Conservation (phyloP, 768 basidiomycete species). For the Mycena vitilis region DNA sequence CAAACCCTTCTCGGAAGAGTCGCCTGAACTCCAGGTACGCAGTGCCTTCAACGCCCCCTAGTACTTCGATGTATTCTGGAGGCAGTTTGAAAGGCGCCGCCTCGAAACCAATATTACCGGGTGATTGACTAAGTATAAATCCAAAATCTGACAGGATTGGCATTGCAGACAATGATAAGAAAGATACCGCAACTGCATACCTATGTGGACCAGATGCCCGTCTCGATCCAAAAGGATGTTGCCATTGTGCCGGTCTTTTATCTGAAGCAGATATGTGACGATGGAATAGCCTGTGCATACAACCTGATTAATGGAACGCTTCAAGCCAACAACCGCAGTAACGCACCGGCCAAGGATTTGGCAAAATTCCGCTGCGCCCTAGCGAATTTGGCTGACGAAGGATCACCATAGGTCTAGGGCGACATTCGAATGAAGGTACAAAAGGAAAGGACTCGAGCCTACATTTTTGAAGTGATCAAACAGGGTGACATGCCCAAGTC, state of each 20-base stretch:
- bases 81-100: conserved; percentile 99
- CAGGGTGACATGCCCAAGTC: conserved; percentile 87
- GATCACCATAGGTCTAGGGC: conserved; percentile 87
- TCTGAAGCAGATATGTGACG: conserved; percentile 95
- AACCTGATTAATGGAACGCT: conserved; percentile 9
- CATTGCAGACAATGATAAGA: background rate
- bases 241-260: conserved; percentile 99
- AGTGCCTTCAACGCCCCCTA: conserved; percentile 85
- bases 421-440: background rate
- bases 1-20: conserved; percentile 93
- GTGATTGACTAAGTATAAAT: conserved; percentile 96
- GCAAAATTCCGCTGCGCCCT: conserved; percentile 96
- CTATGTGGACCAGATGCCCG: conserved; percentile 93
- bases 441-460: conserved; percentile 41
- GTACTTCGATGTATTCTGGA: conserved; percentile 93
- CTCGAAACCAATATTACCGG: conserved; percentile 98
- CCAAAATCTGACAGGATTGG: conserved; percentile 78
- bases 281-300: conserved; percentile 82
- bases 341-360: conserved; percentile 84
- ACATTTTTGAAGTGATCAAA: conserved; percentile 93
- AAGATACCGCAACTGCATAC: background rate
- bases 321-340: background rate
- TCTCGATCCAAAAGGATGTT: conserved; percentile 97
- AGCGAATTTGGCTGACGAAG: conserved; percentile 85
- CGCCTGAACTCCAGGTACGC: conserved; percentile 87